These are phyloP conservation scores for Volvox carteri DNA, from an alignment of 163 green algal species.

Conservation along the genomic window DNA sequence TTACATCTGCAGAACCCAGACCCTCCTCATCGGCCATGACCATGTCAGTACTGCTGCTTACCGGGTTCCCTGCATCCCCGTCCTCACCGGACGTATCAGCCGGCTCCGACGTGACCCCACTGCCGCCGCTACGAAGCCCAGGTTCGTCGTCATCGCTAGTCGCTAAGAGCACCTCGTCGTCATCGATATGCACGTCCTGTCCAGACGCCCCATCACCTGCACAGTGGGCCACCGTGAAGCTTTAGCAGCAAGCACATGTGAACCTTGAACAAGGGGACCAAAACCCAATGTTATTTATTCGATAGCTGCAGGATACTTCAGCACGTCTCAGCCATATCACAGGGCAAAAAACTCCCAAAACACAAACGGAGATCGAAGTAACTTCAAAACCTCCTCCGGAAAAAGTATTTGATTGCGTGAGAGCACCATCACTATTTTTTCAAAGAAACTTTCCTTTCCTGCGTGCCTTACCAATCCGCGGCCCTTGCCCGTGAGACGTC, in stretches of 20 bases:
- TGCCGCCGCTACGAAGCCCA: neutral
- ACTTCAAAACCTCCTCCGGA: no score
- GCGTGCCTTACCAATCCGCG: conserved; percentile 46
- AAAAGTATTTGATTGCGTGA: no score
- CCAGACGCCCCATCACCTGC: conserved; percentile 40
- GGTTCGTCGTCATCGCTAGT: conserved; percentile 68
- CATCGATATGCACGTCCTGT: conserved; percentile 62
- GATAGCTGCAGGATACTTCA: no score
- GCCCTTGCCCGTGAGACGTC: conserved; percentile 47
- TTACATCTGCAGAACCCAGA: neutral
- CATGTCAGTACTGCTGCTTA: conserved; percentile 31
- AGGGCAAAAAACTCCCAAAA: no score
- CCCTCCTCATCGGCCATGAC: conserved; percentile 45
- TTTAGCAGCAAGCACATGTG: no score
- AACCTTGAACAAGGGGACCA: no score
- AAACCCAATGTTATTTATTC: no score
- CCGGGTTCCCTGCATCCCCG: neutral
- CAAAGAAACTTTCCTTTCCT: no score
- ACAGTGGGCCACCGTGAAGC: no score
- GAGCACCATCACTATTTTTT: no score
- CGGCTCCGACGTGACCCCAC: neutral
- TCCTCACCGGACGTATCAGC: neutral
- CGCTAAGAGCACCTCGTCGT: conserved; percentile 73
- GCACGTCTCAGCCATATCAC: no score
- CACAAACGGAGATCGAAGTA: no score